A percentile compares a stretch with the other conserved stretches of the same genome.
These are phyloP conservation scores for Botryobasidium botryosum DNA, from an alignment of 768 basidiomycete genomes.

Conservation along the genomic window DNA sequence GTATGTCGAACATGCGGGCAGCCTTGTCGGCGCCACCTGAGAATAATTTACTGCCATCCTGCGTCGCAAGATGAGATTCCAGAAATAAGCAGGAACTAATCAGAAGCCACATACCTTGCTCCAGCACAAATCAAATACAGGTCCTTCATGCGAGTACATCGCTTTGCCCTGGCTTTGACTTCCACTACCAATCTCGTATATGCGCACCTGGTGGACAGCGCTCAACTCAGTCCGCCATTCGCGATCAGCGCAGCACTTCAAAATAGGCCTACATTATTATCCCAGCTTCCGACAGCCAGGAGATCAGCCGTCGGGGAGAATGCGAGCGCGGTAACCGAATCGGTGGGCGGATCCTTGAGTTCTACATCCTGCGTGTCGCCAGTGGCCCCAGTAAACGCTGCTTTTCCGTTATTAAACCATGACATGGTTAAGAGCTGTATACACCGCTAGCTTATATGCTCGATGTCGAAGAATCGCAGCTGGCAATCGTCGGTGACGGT, in stretches of 20 bases:
- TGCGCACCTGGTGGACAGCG: slow-evolving; percentile 44
- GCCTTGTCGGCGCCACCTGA: slow-evolving; percentile 93
- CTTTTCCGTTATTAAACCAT: slow-evolving; percentile 10
- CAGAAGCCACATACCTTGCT: slow-evolving; percentile 48
- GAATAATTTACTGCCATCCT: slow-evolving; percentile 84
- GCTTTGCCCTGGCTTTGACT: slow-evolving; percentile 81
- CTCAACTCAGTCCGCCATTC: slow-evolving; percentile 4
- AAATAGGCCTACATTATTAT: slow-evolving; percentile 51
- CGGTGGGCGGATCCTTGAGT: slow-evolving; percentile 60
- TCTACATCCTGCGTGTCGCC: slow-evolving; percentile 68
- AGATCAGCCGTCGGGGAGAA: slow-evolving; percentile 80
- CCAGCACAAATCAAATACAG: slow-evolving; percentile 81
- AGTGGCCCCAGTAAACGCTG: slow-evolving; percentile 12
- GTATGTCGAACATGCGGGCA: slow-evolving; percentile 81
- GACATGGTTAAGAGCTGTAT: slow-evolving; percentile 10
- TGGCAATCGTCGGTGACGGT: too few relatives aligned
- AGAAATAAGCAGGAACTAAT: background rate
- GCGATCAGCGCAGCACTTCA: slow-evolving; percentile 4
- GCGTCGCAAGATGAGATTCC: slow-evolving; percentile 8
- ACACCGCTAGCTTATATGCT: too few relatives aligned
- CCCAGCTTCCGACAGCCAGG: slow-evolving; percentile 88
- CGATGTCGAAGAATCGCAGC: too few relatives aligned
- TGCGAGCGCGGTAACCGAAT: slow-evolving; percentile 70
- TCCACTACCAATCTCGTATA: slow-evolving; percentile 71
- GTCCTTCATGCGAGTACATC: slow-evolving; percentile 79